These are phyloP conservation scores for Aspergillus egyptiacus DNA, from an alignment of 495 filamentous ascomycete species.

Conservation along the genomic window DNA sequence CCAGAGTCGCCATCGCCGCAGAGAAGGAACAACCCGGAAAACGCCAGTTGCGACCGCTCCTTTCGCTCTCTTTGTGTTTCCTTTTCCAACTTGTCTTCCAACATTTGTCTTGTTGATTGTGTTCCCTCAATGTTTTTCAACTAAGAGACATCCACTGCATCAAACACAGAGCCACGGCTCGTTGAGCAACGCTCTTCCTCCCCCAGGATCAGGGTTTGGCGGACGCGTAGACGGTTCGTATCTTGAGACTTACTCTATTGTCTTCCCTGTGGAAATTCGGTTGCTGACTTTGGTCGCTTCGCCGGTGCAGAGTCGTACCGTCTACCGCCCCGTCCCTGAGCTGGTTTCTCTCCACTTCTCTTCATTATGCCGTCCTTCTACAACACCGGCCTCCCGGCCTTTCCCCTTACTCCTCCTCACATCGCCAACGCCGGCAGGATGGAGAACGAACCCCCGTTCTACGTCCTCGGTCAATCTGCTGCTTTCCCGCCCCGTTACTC, in stretches of 20 bases:
- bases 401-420: slow-evolving; percentile 44
- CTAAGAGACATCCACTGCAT: slow-evolving; percentile 34
- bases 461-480: slow-evolving; percentile 33
- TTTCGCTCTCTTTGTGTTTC: slow-evolving; percentile 21
- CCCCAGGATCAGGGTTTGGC: slow-evolving; percentile 38
- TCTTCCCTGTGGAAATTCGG: slow-evolving; percentile 5
- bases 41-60: slow-evolving; percentile 19
- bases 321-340: slow-evolving; percentile 38
- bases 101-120: slow-evolving; percentile 23
- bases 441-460: slow-evolving; percentile 38
- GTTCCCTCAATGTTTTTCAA: slow-evolving; percentile 40
- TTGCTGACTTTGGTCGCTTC: slow-evolving; percentile 13
- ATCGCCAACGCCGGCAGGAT: slow-evolving; percentile 35
- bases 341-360: slow-evolving; percentile 24
- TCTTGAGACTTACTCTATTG: slow-evolving; percentile 11
- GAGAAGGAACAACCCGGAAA: slow-evolving; percentile 17
- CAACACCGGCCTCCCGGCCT: slow-evolving; percentile 38
- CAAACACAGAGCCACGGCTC: slow-evolving; percentile 39
- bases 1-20: slow-evolving; percentile 12
- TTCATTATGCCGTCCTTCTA: slow-evolving; percentile 43
- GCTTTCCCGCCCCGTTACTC: slow-evolving; percentile 42
- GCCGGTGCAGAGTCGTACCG: slow-evolving; percentile 18
- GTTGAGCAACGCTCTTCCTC: slow-evolving; percentile 36
- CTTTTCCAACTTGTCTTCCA: slow-evolving; percentile 21
- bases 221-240: slow-evolving; percentile 47